Evolutionary conservation across 345 rosid species (phyloP).

Genomic region (Brassica nigra): DNA sequence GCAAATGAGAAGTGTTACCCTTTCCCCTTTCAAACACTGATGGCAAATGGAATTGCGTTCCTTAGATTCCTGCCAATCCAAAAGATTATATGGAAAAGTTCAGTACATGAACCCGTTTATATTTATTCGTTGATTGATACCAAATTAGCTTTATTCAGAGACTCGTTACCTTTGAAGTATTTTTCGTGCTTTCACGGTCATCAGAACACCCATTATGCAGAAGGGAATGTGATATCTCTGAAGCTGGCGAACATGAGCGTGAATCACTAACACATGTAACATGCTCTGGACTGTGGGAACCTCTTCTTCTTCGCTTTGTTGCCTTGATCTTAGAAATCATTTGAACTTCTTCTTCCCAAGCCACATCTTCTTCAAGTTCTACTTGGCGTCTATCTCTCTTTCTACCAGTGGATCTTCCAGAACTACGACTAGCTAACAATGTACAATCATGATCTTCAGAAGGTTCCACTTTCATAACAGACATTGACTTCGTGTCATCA

Average conservation of each 20-base stretch:
- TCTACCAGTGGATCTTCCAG: background rate
- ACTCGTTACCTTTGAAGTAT: background rate
- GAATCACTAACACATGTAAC: background rate
- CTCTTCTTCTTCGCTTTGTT: background rate
- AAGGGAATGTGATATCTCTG: background rate
- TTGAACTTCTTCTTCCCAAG: background rate
- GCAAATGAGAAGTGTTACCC: background rate
- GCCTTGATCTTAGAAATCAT: background rate
- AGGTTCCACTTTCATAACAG: background rate
- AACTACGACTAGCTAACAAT: background rate
- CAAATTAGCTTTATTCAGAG: background rate
- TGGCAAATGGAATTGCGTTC: background rate
- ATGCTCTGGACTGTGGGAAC: slow-evolving; percentile 12
- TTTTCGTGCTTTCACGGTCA: background rate
- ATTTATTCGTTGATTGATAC: background rate
- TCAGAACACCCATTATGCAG: background rate
- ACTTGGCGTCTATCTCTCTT: background rate
- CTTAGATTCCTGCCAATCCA: background rate
- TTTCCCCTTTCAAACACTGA: background rate
- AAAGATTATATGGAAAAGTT: background rate
- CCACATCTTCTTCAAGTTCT: background rate
- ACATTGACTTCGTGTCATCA: background rate
- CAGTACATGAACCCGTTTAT: background rate
- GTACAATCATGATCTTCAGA: background rate
- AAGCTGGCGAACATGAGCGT: slow-evolving; percentile 9